Conservation (phyloP, 352 stramenopile genomes). For the Peronospora farinosa region DNA sequence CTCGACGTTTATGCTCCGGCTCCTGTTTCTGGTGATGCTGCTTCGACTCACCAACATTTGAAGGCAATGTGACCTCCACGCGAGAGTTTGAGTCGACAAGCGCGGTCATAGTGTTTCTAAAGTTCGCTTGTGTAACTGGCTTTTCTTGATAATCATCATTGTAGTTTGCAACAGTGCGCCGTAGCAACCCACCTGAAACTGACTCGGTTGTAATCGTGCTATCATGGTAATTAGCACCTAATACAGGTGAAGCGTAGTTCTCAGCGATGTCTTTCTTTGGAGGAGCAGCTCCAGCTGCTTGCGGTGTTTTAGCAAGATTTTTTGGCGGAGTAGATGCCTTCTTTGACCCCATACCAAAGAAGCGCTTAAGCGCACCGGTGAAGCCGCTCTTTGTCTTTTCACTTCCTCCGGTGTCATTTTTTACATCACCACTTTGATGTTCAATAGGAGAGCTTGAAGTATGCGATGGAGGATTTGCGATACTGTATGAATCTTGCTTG, state of each 20-base stretch:
- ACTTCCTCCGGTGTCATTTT: background rate
- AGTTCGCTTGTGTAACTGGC: constrained; percentile 4
- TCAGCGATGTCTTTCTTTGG: constrained; percentile 8
- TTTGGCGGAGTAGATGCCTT: constrained; percentile 14
- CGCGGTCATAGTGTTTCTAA: constrained; percentile 35
- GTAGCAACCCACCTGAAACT: constrained; percentile 8
- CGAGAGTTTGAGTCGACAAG: constrained; percentile 9
- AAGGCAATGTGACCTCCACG: constrained; percentile 5
- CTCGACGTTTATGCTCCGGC: constrained; percentile 34
- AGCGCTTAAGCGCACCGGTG: constrained; percentile 50
- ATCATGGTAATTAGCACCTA: background rate
- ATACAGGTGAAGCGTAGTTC: background rate
- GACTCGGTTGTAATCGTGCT: constrained; percentile 2
- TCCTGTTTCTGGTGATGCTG: constrained; percentile 10
- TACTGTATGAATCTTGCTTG: constrained; percentile 47
- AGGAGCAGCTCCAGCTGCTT: background rate
- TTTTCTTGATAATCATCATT: constrained; percentile 10
- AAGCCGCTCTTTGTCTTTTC: constrained; percentile 31
- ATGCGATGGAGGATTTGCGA: constrained; percentile 40
- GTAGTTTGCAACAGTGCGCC: constrained; percentile 28
- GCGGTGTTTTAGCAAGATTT: background rate
- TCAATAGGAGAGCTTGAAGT: constrained; percentile 26
- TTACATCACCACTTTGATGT: constrained; percentile 5
- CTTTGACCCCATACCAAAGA: constrained; percentile 53
- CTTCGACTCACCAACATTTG: background rate